Evolutionary conservation across 2,329 filamentous ascomycete genomes (phyloP), one percentile per base, ranked within the genome.

Genomic region (Aspergillus eucalypticola): DNA sequence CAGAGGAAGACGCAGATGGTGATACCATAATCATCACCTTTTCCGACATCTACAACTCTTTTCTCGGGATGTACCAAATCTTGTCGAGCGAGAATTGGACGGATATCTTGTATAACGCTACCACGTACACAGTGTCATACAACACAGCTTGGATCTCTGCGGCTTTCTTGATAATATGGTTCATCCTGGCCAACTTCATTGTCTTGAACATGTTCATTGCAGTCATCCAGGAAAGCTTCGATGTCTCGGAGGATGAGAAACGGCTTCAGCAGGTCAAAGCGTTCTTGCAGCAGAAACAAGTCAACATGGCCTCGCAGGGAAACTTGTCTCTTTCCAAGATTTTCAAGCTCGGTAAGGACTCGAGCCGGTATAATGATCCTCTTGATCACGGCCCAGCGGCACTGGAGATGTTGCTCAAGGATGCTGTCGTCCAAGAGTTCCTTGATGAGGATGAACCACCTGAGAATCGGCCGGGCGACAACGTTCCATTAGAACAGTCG

Each of bases 181-280:
- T 96, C 76, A 95, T 96, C 59, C 84, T 99, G 46, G 85, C 92
- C 5, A 97, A 96, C 75, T 94, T 98, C 73, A 96, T 99, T 78
- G 86, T 98, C 63, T 80, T 99, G 80, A 99, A 98, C 73, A 99
- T 99, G 95, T 99, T 99, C 82, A 98, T 99, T 90, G 95, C 95
- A 82, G 95, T 99, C 79, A 99, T 99, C 66, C 95, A 99, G 76
- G 95, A 99, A 73, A 99, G 96, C 71, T 99, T 99, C 73, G 95
- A 99, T 77, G 92, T 99, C 25, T 96, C 93, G 3, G 95, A 99
- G 74, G 96, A 99, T 73, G 93, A 98, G 75, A 99, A 99, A 78
- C 92, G 96, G 19, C 79, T 98, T 63, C 92, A 98, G 73, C 96
- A 99, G 77, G 93, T 99, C 62, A 94, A 93, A 71, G 91, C 94